Evolutionary conservation across 2,329 filamentous ascomycete species (phyloP), one percentile per base, ranked within the genome.

Genomic region (Thielaviopsis euricoi): DNA sequence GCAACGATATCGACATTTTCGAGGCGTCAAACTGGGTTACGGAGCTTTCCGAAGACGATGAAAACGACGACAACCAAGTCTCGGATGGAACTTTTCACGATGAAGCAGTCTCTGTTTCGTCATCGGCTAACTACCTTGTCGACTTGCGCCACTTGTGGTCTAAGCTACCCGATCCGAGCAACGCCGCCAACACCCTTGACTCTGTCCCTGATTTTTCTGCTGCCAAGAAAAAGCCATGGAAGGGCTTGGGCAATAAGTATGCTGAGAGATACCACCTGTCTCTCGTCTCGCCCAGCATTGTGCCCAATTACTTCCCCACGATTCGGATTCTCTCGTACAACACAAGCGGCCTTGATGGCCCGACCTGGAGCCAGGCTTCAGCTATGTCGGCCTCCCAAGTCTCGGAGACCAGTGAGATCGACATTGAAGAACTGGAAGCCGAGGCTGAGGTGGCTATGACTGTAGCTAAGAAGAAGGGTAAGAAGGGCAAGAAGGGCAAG

Each of bases 271-370:
- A 89, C 68, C 85, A 89, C 56, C 70, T 95, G 6, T 84, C 87
- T 0, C 74, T 93, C 25, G 84, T 97, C 58, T 81, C 85, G 52
- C 87, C 91, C 0, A 97, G 90, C 66, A 75, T 98, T 43, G 87
- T 97, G 9, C 93, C 91, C 6, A 96, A 93, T 66, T 95, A 89
- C 69, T 93, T 90, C 63, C 93, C 91, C 0, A 89, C 87, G 0
- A 71, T 96, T 33, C 81, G 90, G n/a, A 78, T 98, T n/a, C 76
- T 91, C 62, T 88, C 95, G 66, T 98, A 97, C 74, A 97, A 98
- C 67, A 88, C 88, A 57, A 87, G 76, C 0, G 88, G 89, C 0
- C 68, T 95, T 3, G 85, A 89, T 62, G 65, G 80, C 56, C 81
- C 79, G 78, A 43, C 57, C 9, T 56, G 62, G 21, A 43, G 61